phyloP scores from a whole-genome alignment of 495 filamentous ascomycete species.

The Penicillium herquei region DNA sequence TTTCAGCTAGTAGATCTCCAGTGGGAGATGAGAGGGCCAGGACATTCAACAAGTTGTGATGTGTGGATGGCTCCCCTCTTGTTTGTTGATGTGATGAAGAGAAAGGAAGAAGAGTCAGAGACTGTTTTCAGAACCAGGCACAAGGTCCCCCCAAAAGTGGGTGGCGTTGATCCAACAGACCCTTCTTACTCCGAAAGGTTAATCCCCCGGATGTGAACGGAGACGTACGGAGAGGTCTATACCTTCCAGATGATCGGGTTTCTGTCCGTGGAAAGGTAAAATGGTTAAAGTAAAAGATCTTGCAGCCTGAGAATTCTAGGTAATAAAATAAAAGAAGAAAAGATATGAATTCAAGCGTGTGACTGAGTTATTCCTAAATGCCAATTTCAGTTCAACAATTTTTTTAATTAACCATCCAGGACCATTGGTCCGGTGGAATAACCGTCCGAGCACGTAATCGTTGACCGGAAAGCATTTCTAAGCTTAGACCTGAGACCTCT shows the following conservation, averaged over 20 bases:
- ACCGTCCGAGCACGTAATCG: conserved; percentile 8
- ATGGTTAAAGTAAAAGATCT: neutral
- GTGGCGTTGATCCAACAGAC: neutral
- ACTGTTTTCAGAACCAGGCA: neutral
- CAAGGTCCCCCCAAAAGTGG: conserved; percentile 4
- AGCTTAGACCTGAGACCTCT: neutral
- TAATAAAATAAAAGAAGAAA: neutral
- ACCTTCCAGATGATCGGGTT: neutral
- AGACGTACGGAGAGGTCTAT: neutral
- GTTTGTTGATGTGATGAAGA: too few species aligned
- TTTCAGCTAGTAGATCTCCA: neutral
- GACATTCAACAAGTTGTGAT: neutral
- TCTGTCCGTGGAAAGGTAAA: neutral
- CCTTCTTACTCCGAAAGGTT: neutral
- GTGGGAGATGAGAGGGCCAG: neutral
- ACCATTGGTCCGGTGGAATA: neutral
- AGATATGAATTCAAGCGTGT: neutral
- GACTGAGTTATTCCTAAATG: too few species aligned
- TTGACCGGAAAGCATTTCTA: neutral
- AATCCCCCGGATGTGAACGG: conserved; percentile 4
- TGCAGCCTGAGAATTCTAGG: too few species aligned
- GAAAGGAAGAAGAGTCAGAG: too few species aligned
- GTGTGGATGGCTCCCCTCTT: too few species aligned
- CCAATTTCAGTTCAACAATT: too few species aligned
- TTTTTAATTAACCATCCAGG: too few species aligned